Evolutionary conservation across 192 early-diverging fungal genomes (phyloP).

Genomic region (Backusella tuberculispora): DNA sequence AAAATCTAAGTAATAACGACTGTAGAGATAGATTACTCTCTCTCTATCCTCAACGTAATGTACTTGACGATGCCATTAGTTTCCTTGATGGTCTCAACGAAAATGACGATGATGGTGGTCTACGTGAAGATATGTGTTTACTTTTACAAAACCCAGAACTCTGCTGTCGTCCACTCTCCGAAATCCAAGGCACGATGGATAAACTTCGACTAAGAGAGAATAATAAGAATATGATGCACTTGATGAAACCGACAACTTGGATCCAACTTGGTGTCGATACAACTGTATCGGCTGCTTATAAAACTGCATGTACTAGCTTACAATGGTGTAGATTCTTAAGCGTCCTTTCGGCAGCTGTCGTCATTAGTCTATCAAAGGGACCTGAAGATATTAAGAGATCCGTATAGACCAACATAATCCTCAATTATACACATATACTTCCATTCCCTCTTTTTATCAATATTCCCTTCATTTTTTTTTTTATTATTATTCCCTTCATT

Average conservation of each 20-base stretch:
- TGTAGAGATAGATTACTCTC: not conserved
- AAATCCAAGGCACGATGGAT: conserved; percentile 9
- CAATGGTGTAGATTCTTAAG: conserved; percentile 38
- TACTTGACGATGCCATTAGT: conserved; percentile 24
- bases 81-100: conserved; percentile 1
- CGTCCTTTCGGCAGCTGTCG: conserved; percentile 26
- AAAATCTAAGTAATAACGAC: not conserved
- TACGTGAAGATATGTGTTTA: conserved; percentile 20
- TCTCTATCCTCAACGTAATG: conserved; percentile 15
- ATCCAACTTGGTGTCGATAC: not conserved
- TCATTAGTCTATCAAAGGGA: conserved; percentile 29
- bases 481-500: not conserved
- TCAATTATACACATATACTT: not conserved
- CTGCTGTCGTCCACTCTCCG: conserved; percentile 8
- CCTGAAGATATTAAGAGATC: conserved; percentile 22
- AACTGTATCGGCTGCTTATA: not conserved
- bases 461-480: not conserved
- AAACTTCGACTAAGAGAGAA: not conserved
- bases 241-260: conserved; percentile 10
- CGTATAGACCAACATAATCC: not conserved
- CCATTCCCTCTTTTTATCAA: not conserved
- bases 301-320: conserved; percentile 20
- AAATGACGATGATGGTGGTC: conserved; percentile 4
- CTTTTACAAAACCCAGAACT: conserved; percentile 25
- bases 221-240: not conserved